Percentiles rank a stretch among this genome's conserved stretches.
Conservation (phyloP, 345 rosid genomes). For the Brassica napus region Da-Ae NC_063445.1:57646501-57647000, state of each 20-base stretch:
- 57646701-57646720: neutral
- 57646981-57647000: slow-evolving; percentile 9
- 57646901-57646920: slow-evolving; percentile 44
- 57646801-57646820: slow-evolving; percentile 47
- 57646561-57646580: slow-evolving; percentile 48
- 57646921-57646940: slow-evolving; percentile 37
- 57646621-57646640: slow-evolving; percentile 54
- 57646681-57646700: neutral
- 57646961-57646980: slow-evolving; percentile 47
- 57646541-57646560: slow-evolving; percentile 38
- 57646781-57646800: slow-evolving; percentile 48
- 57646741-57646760: slow-evolving; percentile 50
- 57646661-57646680: neutral
- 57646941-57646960: slow-evolving; percentile 54
- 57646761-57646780: slow-evolving; percentile 47
- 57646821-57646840: slow-evolving; percentile 50
- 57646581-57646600: slow-evolving; percentile 23
- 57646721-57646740: neutral
- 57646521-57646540: slow-evolving; percentile 39
- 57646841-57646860: slow-evolving; percentile 48
- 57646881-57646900: slow-evolving; percentile 45
- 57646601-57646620: slow-evolving; percentile 34
- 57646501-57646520: slow-evolving; percentile 21
- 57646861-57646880: slow-evolving; percentile 47
- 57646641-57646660: neutral